These are phyloP conservation scores for Artomyces pyxidatus DNA, from an alignment of 768 basidiomycete genomes.

Conservation along the genomic window DNA sequence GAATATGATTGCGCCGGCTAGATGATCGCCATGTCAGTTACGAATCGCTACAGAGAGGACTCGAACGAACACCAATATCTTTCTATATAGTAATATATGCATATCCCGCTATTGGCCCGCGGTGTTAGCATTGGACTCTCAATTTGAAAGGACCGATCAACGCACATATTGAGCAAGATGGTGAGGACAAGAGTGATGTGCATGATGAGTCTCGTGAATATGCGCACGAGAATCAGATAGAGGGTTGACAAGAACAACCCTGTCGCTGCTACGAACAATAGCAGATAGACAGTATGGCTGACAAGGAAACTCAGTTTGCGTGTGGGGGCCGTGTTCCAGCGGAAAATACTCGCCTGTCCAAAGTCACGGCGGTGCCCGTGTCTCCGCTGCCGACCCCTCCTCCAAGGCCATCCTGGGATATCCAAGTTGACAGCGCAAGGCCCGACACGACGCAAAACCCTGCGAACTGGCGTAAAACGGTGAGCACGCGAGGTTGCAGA, in stretches of 20 bases:
- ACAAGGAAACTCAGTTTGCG: conserved; percentile 1
- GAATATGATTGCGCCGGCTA: conserved; percentile 80
- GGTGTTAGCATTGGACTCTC: too few species aligned
- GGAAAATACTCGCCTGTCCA: conserved; percentile 46
- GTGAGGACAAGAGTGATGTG: conserved; percentile 64
- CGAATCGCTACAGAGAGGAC: background rate
- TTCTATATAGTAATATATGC: conserved; percentile 67
- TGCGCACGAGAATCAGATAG: conserved; percentile 64
- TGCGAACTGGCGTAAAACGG: conserved; percentile 38
- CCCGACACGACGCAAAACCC: conserved; percentile 66
- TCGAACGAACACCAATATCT: conserved; percentile 53
- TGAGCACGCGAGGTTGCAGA: background rate
- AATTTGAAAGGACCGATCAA: too few species aligned
- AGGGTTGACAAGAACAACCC: conserved; percentile 56
- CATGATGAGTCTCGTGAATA: conserved; percentile 70
- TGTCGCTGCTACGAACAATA: conserved; percentile 63
- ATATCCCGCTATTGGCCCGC: conserved; percentile 46
- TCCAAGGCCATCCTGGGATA: conserved; percentile 55
- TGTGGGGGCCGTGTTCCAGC: background rate
- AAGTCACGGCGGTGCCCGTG: conserved; percentile 49
- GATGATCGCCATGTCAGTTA: background rate
- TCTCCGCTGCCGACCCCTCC: conserved; percentile 55
- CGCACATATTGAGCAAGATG: conserved; percentile 57
- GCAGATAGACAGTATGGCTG: conserved; percentile 69
- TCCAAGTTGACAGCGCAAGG: conserved; percentile 55